phyloP scores from a whole-genome alignment of 2,329 filamentous ascomycete species.

The Sarocladium brachiariae region DNA sequence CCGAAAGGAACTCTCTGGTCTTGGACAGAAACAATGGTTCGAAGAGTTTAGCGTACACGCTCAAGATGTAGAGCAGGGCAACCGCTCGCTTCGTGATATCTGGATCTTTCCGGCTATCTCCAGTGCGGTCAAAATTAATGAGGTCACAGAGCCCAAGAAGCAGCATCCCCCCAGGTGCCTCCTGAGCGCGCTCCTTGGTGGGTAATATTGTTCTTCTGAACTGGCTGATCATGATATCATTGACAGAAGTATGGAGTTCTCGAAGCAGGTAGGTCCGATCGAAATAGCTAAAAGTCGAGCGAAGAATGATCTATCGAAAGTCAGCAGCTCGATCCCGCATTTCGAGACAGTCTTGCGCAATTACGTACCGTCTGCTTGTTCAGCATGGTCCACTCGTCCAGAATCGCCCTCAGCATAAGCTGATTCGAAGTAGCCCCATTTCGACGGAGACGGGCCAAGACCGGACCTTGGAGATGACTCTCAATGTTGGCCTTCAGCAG shows the following conservation, averaged over 20 bases:
- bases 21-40: slow-evolving; percentile 66
- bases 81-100: slow-evolving; percentile 67
- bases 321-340: slow-evolving; percentile 9
- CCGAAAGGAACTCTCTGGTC: slow-evolving; percentile 61
- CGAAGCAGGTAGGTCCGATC: slow-evolving; percentile 83
- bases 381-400: slow-evolving; percentile 68
- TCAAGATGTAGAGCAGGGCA: slow-evolving; percentile 77
- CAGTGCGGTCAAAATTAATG: slow-evolving; percentile 63
- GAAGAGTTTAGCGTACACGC: slow-evolving; percentile 72
- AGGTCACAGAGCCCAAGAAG: slow-evolving; percentile 61
- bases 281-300: slow-evolving; percentile 89
- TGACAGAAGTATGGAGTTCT: slow-evolving; percentile 62
- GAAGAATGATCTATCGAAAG: slow-evolving; percentile 56
- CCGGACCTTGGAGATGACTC: slow-evolving; percentile 54
- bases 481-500: slow-evolving; percentile 61
- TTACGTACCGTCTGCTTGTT: slow-evolving; percentile 65
- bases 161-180: slow-evolving; percentile 22
- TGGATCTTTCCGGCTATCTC: slow-evolving; percentile 50
- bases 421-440: slow-evolving; percentile 48
- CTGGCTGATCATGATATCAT: slow-evolving; percentile 70
- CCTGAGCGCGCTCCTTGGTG: not conserved
- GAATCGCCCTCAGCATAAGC: slow-evolving; percentile 51
- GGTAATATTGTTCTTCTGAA: slow-evolving; percentile 59
- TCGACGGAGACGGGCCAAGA: slow-evolving; percentile 49
- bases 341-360: too few relatives aligned